Base-by-base conservation (phyloP, 176 grass and related monocot species). In the Oryza meridionalis region DNA sequence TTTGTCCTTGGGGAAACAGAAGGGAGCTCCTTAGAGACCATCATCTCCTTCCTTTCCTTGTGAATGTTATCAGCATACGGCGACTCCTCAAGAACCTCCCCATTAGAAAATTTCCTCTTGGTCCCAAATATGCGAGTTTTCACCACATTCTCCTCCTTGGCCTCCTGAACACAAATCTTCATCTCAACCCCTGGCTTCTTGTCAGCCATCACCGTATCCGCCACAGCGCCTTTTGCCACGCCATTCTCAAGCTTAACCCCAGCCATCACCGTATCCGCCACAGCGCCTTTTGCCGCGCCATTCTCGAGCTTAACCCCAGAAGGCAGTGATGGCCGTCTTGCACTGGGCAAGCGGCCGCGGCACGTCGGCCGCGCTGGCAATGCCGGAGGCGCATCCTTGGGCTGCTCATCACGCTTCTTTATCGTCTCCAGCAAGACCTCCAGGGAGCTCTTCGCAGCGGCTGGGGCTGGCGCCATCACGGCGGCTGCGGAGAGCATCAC, bases 401-500 rank as follows among this genome's bases (percentile, higher is more conserved):
- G 90, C 78, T 89, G 93, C 72, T 96, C 93, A 62, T 92, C 93
- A 2, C 93, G 88, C 77, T 95, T 88, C 81, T 84, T 88, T 51
- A 99, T 82, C 7, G 81, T 79, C 75, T 99, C 93, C 13, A 99
- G 88, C 96, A 99, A 90, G n/a, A 94, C 84, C 85, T 99, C 96
- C 19, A 99, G 89, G 62, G 96, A 99, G 88, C 96, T 99, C 84
- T 90, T 90, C 50, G 77, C 78, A 27, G 38, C 67, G 17, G 66
- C 82, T 14, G 69, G 47, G 19, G 67, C 76, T 37, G 91, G 80
- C 10, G 71, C 91, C 93, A 92, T 91, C 65, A 84, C 71, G 35
- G 83, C 35, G 1, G 86, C 73, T 3, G 80, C 58, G 65, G 81
- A 86, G 31, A 88, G 76, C 91, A 90, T 91, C 17, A 69, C 80